Conservation (phyloP, 1,284 basidiomycete species). For the Schizopora paradoxa region DNA sequence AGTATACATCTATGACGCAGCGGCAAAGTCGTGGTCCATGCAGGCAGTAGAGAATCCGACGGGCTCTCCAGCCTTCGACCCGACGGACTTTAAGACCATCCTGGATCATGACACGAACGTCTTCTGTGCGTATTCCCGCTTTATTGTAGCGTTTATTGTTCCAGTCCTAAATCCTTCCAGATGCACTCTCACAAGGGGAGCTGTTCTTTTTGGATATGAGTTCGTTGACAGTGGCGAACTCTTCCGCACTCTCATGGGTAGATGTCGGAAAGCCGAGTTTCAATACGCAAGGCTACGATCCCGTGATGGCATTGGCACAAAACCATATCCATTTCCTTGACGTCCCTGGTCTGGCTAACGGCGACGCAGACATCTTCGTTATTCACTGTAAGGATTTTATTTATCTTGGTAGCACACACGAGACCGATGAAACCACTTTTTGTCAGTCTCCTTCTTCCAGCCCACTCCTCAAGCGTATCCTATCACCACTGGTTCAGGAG, state of each 20-base stretch:
- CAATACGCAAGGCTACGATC: conserved; percentile 47
- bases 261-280: conserved; percentile 52
- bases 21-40: conserved; percentile 58
- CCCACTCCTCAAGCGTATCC: conserved; percentile 65
- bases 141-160: conserved; percentile 14
- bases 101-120: conserved; percentile 88
- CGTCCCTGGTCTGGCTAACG: conserved; percentile 59
- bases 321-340: conserved; percentile 80
- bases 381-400: conserved; percentile 69
- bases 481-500: conserved; percentile 35
- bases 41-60: conserved; percentile 40
- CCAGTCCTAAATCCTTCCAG: conserved; percentile 29
- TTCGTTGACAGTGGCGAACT: conserved; percentile 50
- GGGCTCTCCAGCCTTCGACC: conserved; percentile 47
- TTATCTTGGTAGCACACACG: not conserved
- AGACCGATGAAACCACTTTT: not conserved
- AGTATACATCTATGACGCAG: conserved; percentile 66
- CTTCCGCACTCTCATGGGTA: conserved; percentile 54
- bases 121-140: conserved; percentile 48
- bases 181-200: conserved; percentile 56
- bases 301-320: conserved; percentile 73
- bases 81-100: conserved; percentile 52
- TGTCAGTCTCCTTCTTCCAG: conserved; percentile 78
- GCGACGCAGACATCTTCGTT: conserved; percentile 75
- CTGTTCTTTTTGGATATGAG: conserved; percentile 67